Conservation (phyloP, 495 filamentous ascomycete genomes). For the Terfezia boudieri region DNA sequence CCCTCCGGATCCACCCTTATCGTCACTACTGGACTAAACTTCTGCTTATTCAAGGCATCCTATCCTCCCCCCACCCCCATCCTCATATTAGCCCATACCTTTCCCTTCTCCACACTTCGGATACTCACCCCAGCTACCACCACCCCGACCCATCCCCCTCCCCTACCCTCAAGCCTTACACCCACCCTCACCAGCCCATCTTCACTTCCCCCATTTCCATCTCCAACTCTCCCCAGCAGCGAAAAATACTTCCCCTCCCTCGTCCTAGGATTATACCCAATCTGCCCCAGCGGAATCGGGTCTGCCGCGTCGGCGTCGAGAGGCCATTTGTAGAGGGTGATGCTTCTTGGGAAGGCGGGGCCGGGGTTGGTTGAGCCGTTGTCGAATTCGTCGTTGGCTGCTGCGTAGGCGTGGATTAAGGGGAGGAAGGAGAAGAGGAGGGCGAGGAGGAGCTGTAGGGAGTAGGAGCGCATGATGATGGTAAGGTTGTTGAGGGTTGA, state of each 20-base stretch:
- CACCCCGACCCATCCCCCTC: not conserved
- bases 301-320: not conserved
- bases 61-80: too few relatives aligned
- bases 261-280: not conserved
- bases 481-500: too few relatives aligned
- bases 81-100: not conserved
- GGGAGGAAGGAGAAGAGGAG: too few relatives aligned
- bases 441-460: too few relatives aligned
- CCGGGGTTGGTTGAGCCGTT: not conserved
- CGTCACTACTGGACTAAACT: too few relatives aligned
- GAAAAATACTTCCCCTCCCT: not conserved
- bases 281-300: not conserved
- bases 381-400: not conserved
- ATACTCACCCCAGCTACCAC: not conserved
- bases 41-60: too few relatives aligned
- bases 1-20: too few relatives aligned
- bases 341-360: not conserved
- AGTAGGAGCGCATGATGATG: too few relatives aligned
- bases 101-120: not conserved
- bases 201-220: not conserved
- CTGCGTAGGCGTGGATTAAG: too few relatives aligned
- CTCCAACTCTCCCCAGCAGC: not conserved
- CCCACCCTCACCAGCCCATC: not conserved
- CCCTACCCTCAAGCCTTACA: not conserved
- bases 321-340: not conserved